Evolutionary conservation across 768 basidiomycete genomes (phyloP), one percentile per base, ranked within the genome.

Genomic region (Rubroboletus pulcherrimus): DNA sequence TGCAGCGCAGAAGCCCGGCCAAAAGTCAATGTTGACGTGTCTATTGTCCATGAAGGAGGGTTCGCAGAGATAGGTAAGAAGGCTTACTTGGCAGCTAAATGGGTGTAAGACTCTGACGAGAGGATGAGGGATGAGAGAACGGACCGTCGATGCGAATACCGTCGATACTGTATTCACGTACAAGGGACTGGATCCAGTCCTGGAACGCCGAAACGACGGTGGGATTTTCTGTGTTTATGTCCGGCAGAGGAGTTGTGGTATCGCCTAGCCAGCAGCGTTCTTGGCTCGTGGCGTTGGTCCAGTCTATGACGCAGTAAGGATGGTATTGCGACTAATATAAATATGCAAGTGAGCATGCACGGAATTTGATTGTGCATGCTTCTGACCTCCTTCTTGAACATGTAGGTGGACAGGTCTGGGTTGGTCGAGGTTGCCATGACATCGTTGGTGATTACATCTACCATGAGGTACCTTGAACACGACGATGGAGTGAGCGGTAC

Each of bases 181-280:
- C 86, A 17, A 93, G 75, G 33, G 78, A 70, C 38, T 74, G 69
- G 61, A 93, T 83, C 92, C 91, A 93, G 7, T 73, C 65, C 29
- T 82, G 79, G 70, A 87, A 93, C 35, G 75, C 76, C 10, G 78
- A 73, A 33, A 82, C 75, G 40, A 94, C 89, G 33, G 73, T 72
- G 7, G 81, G 73, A 58, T 89, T 81, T 62, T 81, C 78, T 12
- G 91, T 93, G 72, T 94, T 83, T 56, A 94, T 64, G 68, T 95
- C 93, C 0, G 89, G 82, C 0, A 93, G 77, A 24, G 89, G 78
- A 49, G 94, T 87, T 2, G 75, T 78, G 11, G 74, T 73, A 65
- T 94, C 90, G 2, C 93, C 92, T 17, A 94, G 74, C 91, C 92
- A 94, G 70, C 92, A 93, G 39, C 79, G 66, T 71, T 92, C 81